A percentile compares a stretch with the other conserved stretches of the same genome.
These are phyloP conservation scores for Syzygium oleosum DNA, from an alignment of 345 rosid species.

Conservation along the genomic window DNA sequence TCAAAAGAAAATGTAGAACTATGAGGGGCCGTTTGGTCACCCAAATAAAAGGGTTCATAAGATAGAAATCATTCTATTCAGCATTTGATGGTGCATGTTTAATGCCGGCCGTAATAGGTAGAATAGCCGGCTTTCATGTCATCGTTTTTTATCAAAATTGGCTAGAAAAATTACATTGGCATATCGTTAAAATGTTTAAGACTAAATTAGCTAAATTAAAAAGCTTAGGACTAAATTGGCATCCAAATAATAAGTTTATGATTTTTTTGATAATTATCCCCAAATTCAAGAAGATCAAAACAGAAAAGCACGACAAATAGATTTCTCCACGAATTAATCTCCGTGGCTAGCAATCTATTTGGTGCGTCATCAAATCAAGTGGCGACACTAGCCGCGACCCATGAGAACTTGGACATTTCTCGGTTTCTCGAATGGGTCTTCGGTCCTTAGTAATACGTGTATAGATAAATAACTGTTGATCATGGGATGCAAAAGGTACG, in stretches of 20 bases:
- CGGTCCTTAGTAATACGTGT: neutral
- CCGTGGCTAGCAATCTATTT: neutral
- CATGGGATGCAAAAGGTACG: neutral
- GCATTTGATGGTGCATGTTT: neutral
- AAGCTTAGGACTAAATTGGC: rapidly evolving
- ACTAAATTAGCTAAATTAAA: neutral
- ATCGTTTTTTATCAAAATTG: neutral
- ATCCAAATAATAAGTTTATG: neutral
- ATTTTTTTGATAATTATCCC: neutral
- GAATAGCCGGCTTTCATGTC: neutral
- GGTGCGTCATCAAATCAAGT: neutral
- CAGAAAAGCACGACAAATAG: neutral
- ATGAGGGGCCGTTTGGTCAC: neutral
- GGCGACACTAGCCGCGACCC: neutral
- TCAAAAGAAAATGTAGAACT: neutral
- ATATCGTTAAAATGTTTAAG: too few relatives aligned
- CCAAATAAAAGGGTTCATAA: neutral
- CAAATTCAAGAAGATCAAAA: neutral
- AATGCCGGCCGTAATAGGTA: rapidly evolving
- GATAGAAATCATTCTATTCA: neutral
- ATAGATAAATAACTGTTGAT: neutral
- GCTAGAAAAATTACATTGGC: neutral
- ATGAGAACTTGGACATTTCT: neutral
- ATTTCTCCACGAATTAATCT: neutral
- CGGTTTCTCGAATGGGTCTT: neutral